Base-by-base conservation (phyloP, 1,139 yeast genomes). In the Nakaseomyces sp. region DNA sequence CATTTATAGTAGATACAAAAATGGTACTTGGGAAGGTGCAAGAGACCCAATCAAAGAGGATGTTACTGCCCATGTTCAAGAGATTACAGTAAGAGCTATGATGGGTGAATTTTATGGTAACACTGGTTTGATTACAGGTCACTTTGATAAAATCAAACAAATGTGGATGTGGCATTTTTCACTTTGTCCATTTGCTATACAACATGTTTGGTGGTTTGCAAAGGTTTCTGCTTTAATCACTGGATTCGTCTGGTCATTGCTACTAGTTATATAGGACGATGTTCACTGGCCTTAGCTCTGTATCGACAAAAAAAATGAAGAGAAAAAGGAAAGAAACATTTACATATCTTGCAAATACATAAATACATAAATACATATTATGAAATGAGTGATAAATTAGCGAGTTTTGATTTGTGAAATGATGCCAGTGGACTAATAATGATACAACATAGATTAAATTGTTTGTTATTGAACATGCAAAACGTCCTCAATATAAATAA, bases 31-130 rank as follows among this genome's bases (percentile, higher is more conserved):
- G 89, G 71, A 62, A 4, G 85, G 89, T 0, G 70, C 80, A 2
- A 73, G 71, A 47, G 53, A 53, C 2, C 50, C 52, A 5, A 15
- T 42, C 13, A 48, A 51, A 12, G 50, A 60, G 2, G 58, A 60
- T 16, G 63, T 66, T 20, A 59, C 64, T 18, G 37, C 46, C 16
- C 67, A 72, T 19, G 67, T 89, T 10, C 71, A 81, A 43, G 98
- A 91, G 63, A 69, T 85, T 42, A 93, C 95, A 0, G 96, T 91
- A 10, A 71, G 88, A 46, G 78, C 96, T 29, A 84, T 89, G 81
- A 91, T 91, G 98, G 98, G 97, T 10, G 96, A 89, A 60, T 91
- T 71, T 57, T 84, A 81, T 44, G 98, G 98, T 2, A 86, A 84
- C 56, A 76, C 91, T 1, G 98, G 96, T 0, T 65, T 91, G 16